A percentile compares a stretch with the other conserved stretches of the same genome.
Conservation (phyloP, 768 basidiomycete species). For the Suillus subluteus region DNA sequence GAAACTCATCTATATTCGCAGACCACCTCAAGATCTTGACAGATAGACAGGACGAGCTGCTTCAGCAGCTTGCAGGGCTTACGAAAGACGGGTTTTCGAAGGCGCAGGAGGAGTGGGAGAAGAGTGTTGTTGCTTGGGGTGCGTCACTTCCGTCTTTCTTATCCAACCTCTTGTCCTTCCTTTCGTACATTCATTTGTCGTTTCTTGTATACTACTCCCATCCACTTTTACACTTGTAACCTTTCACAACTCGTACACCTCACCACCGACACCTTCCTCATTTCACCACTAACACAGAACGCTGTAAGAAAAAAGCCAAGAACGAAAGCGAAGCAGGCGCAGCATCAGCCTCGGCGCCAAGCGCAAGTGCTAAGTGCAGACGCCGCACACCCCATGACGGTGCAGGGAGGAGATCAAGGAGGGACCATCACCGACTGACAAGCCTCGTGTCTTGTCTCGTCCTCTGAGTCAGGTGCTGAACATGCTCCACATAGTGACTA, state of each 20-base stretch:
- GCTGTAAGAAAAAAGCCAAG: conserved; percentile 60
- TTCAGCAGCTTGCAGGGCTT: conserved; percentile 62
- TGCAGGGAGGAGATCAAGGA: no score
- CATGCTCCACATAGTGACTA: no score
- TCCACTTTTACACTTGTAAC: no score
- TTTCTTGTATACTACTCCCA: neutral
- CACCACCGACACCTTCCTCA: neutral
- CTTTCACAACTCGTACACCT: no score
- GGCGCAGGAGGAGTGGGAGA: conserved; percentile 79
- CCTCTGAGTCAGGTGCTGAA: no score
- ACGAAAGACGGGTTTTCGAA: conserved; percentile 69
- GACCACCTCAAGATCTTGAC: conserved; percentile 72
- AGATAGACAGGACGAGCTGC: conserved; percentile 67
- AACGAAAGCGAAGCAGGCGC: conserved; percentile 36
- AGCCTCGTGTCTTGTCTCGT: no score
- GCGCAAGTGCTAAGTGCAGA: conserved; percentile 24
- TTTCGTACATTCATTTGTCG: neutral
- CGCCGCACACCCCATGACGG: conserved; percentile 33
- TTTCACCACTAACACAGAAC: conserved; percentile 35
- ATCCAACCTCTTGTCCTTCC: neutral
- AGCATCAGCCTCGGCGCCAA: conserved; percentile 31
- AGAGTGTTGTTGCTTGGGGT: conserved; percentile 72
- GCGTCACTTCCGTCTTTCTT: conserved; percentile 23
- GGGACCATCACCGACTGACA: no score
- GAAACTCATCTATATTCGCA: conserved; percentile 70